Evolutionary conservation across 495 filamentous ascomycete genomes (phyloP), one percentile per base, ranked within the genome.

Genomic region (Penicillium antarcticum): DNA sequence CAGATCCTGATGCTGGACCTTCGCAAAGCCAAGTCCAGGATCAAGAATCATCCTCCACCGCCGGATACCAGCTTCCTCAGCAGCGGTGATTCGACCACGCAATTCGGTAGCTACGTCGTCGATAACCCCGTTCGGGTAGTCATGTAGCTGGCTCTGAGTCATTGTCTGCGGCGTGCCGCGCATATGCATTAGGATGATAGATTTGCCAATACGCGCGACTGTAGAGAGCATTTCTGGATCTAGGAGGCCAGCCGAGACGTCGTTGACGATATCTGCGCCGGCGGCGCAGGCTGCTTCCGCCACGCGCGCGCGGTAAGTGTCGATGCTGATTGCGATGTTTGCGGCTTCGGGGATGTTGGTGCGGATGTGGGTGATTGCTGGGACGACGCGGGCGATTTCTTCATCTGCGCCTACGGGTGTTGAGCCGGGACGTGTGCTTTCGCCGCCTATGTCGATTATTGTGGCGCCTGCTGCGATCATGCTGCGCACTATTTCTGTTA

Each of bases 11-110:
- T 76, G 74, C 54, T 81, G 78, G 2, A 80, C 80, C 72, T 98
- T 98, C 18, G 94, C 89, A 55, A 98, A 98, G 0, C 94, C 94
- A 9, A 98, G 81, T 0, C 94, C 94, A 0, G 94, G 94, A 59
- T 98, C 94, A 3, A 98, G 81, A 38, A 97, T 86, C 40, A 98
- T 92, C 37, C 94, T 87, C 94, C 94, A 98, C 11, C 92, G 82
- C 0, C 87, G 76, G 7, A 98, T 80, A 1, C 94, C 94, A 2
- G 90, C 89, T 33, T 73, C 80, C 68, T 96, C 87, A 11, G 94
- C 94, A 0, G 84, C 90, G 0, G 69, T 71, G 17, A 98, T 79
- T 5, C 91, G 85, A 3, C 57, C 75, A 4, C 77, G 73, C 5
- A 98, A 78, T 63, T 97, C 94, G 13, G 60, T 46, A 13, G 74